Conservation (phyloP, 179 eudicot species). For the Corrigiola litoralis region DNA sequence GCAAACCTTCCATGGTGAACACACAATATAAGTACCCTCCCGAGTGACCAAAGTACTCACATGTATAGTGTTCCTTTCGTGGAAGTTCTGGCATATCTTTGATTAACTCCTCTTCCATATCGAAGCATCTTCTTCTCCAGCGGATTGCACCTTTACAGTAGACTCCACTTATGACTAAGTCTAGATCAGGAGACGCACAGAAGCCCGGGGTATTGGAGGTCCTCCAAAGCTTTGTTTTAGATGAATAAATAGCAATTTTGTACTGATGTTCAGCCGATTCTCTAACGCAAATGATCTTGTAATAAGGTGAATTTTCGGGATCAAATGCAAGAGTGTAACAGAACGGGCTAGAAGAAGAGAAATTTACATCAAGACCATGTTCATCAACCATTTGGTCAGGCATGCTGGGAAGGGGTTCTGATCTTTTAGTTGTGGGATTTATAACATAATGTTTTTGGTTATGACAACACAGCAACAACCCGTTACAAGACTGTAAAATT, state of each 20-base stretch:
- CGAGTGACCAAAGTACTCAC: constrained; percentile 25
- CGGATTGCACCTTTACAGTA: constrained; percentile 20
- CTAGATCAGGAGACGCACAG: constrained; percentile 16
- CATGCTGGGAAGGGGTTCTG: constrained; percentile 7
- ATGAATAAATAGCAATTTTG: constrained; percentile 13
- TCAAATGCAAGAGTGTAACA: constrained; percentile 18
- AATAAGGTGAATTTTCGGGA: constrained; percentile 11
- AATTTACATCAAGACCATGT: not conserved
- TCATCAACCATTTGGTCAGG: not conserved
- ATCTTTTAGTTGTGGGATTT: constrained; percentile 15
- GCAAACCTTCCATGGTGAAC: constrained; percentile 23
- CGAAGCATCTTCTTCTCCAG: constrained; percentile 19
- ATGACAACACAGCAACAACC: constrained; percentile 1
- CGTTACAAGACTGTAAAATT: constrained; percentile 17
- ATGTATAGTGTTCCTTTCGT: constrained; percentile 17
- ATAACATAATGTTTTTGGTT: constrained; percentile 7
- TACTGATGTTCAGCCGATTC: not conserved
- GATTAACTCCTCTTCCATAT: constrained; percentile 3
- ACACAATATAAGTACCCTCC: constrained; percentile 13
- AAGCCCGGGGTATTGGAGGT: not conserved
- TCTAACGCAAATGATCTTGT: constrained; percentile 14
- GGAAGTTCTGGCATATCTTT: constrained; percentile 15
- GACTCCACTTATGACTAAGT: constrained; percentile 7
- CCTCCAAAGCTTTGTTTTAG: constrained; percentile 11
- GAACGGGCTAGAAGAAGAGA: not conserved